phyloP scores from a whole-genome alignment of 164 flowering plant species.

The Hamamelis virginiana region DNA sequence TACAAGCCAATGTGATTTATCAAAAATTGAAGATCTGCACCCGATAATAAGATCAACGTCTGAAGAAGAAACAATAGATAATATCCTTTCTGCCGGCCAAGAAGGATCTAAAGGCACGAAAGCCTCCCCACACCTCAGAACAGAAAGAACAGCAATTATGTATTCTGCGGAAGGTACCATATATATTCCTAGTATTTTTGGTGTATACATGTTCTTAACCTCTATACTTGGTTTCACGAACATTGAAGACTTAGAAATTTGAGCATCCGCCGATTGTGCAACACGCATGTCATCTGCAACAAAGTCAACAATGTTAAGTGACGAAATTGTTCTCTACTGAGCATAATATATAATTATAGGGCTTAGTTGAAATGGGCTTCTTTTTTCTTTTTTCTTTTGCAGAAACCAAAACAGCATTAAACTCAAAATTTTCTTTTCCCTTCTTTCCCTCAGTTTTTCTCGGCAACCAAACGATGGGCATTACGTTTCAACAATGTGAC shows the following conservation, averaged over 20 bases:
- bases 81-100: conserved; percentile 75
- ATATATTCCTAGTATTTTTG: conserved; percentile 63
- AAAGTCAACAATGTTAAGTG: not conserved
- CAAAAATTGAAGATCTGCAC: conserved; percentile 30
- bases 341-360: too few relatives aligned
- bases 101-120: conserved; percentile 85
- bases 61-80: conserved; percentile 54
- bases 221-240: conserved; percentile 8
- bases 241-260: not conserved
- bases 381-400: too few relatives aligned
- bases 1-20: conserved; percentile 45
- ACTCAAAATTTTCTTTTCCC: too few relatives aligned
- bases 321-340: too few relatives aligned
- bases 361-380: too few relatives aligned
- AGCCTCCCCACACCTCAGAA: conserved; percentile 79
- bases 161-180: conserved; percentile 80
- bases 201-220: conserved; percentile 15
- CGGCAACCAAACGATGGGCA: not conserved
- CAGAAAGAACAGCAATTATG: conserved; percentile 71
- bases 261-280: conserved; percentile 1
- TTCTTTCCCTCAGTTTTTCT: too few relatives aligned
- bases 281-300: conserved; percentile 12
- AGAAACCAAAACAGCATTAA: too few relatives aligned
- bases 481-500: too few relatives aligned
- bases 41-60: conserved; percentile 51